Conservation (phyloP, 2,329 filamentous ascomycete genomes). For the Tolypocladium nubicola region DNA sequence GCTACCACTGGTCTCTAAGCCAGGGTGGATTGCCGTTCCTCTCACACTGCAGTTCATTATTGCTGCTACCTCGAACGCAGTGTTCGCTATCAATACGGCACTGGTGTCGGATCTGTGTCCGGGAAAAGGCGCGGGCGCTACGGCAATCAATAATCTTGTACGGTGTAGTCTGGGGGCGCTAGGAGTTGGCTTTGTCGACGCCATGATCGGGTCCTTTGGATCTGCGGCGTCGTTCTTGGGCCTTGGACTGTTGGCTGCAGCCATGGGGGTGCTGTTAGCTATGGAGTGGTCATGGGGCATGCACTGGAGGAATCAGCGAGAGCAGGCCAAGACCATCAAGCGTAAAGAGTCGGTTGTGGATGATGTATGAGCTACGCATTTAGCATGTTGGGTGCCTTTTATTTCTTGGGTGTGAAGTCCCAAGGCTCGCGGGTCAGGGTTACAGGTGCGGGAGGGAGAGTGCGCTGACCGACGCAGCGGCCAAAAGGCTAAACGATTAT, state of each 20-base stretch:
- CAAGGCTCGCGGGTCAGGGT: too few relatives aligned
- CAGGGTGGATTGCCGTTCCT: conserved; percentile 3
- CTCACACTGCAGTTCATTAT: conserved; percentile 20
- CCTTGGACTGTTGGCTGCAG: background rate
- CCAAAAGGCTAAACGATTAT: too few relatives aligned
- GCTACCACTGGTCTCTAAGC: background rate
- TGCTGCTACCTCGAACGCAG: conserved; percentile 22
- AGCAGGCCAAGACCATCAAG: background rate
- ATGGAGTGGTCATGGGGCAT: conserved; percentile 2
- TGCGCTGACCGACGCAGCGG: too few relatives aligned
- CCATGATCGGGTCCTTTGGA: conserved; percentile 3
- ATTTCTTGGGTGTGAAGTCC: too few relatives aligned
- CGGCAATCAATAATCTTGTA: conserved; percentile 22
- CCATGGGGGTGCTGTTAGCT: background rate
- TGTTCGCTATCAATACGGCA: conserved; percentile 23
- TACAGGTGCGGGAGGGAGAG: too few relatives aligned
- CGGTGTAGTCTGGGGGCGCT: conserved; percentile 18
- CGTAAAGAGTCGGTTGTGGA: background rate
- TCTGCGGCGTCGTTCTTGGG: conserved; percentile 2
- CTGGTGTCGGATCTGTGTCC: conserved; percentile 22
- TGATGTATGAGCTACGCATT: too few relatives aligned
- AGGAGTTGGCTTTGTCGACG: conserved; percentile 11
- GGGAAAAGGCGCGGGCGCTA: conserved; percentile 16
- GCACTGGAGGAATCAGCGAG: conserved; percentile 1
- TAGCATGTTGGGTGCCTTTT: too few relatives aligned